Evolutionary conservation across 345 rosid species (phyloP).

Genomic region (Kandelia obovata): DNA sequence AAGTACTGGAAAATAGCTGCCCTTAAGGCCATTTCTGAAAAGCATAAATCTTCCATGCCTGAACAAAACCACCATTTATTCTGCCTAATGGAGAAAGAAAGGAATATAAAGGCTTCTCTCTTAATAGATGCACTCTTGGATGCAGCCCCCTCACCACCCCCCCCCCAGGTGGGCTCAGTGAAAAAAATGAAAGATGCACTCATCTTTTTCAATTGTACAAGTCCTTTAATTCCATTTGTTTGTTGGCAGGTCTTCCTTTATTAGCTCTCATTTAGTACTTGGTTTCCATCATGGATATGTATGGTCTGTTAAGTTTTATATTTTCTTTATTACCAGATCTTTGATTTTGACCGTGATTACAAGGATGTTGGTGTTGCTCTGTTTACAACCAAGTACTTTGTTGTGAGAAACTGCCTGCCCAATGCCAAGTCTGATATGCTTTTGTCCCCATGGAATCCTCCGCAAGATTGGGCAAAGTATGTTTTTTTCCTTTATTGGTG

Average conservation of each 20-base stretch:
- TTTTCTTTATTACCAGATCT: slow-evolving; percentile 49
- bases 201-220: too few relatives aligned
- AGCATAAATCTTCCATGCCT: too few relatives aligned
- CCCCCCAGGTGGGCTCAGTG: too few relatives aligned
- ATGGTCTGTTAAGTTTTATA: not conserved
- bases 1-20: too few relatives aligned
- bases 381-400: slow-evolving; percentile 78
- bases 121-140: too few relatives aligned
- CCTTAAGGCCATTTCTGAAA: too few relatives aligned
- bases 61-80: too few relatives aligned
- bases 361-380: slow-evolving; percentile 91
- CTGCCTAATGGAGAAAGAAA: too few relatives aligned
- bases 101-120: not conserved
- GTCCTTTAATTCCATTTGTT: too few relatives aligned
- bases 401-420: slow-evolving; percentile 77
- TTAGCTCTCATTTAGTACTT: not conserved
- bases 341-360: slow-evolving; percentile 97
- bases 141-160: too few relatives aligned
- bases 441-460: slow-evolving; percentile 96
- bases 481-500: slow-evolving; percentile 17
- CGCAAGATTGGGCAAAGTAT: slow-evolving; percentile 98
- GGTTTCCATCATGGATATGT: not conserved
- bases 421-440: slow-evolving; percentile 88
- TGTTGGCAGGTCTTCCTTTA: too few relatives aligned
- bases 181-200: too few relatives aligned